Conservation (phyloP, 148 eudicot species). For the Spergularia bocconei region DNA sequence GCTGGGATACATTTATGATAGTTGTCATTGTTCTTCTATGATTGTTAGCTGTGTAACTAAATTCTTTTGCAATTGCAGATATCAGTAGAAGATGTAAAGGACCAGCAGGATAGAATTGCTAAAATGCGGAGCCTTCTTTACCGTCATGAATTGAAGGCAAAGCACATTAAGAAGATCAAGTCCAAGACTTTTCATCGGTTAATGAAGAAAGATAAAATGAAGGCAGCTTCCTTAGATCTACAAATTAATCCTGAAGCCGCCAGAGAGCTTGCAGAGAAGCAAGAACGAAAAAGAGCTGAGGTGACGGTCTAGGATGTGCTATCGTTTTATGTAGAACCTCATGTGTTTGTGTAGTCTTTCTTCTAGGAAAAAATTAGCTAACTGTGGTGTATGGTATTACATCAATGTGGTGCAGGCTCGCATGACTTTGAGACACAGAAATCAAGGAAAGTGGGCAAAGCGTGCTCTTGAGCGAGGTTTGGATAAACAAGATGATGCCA, state of each 20-base stretch:
- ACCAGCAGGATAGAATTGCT: conserved; percentile 69
- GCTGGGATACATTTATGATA: neutral
- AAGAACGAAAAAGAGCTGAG: conserved; percentile 84
- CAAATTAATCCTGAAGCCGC: conserved; percentile 67
- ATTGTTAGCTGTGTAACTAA: neutral
- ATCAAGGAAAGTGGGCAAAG: conserved; percentile 79
- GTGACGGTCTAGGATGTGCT: conserved; percentile 30
- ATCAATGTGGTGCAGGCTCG: conserved; percentile 58
- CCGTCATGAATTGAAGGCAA: conserved; percentile 83
- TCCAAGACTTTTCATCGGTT: conserved; percentile 83
- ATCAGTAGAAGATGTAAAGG: conserved; percentile 75
- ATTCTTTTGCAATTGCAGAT: conserved; percentile 39
- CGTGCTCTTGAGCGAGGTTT: conserved; percentile 69
- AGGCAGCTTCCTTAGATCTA: conserved; percentile 42
- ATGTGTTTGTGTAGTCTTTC: neutral
- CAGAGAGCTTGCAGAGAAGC: conserved; percentile 76
- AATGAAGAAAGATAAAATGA: conserved; percentile 72
- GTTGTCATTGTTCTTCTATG: conserved; percentile 3
- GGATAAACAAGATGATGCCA: conserved; percentile 83
- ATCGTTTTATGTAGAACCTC: neutral
- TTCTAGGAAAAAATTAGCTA: neutral
- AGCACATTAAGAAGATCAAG: conserved; percentile 78
- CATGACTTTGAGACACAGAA: conserved; percentile 78
- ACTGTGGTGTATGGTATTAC: conserved; percentile 5
- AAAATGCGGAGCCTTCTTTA: conserved; percentile 92